phyloP scores from a whole-genome alignment of 257 asterid genomes.

The Salvia miltiorrhiza region DNA sequence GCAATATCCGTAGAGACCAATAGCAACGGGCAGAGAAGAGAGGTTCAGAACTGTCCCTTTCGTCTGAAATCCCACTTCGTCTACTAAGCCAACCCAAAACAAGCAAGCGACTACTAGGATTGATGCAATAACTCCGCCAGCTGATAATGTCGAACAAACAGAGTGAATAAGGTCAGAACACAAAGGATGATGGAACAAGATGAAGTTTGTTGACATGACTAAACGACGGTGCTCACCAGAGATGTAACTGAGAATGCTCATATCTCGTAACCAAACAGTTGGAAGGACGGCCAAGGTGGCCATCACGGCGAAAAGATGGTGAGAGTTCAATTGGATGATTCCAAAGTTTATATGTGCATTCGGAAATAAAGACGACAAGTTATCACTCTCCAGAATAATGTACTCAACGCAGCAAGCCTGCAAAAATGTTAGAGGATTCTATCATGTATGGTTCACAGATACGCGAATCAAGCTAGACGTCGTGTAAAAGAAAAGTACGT shows the following conservation, averaged over 20 bases:
- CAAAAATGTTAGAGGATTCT: not conserved
- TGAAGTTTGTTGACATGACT: not conserved
- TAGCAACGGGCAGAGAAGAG: slow-evolving; percentile 85
- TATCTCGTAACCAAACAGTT: slow-evolving; percentile 74
- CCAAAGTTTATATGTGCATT: slow-evolving; percentile 72
- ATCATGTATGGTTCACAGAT: too few relatives aligned
- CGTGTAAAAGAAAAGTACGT: not conserved
- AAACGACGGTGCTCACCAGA: slow-evolving; percentile 58
- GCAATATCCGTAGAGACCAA: slow-evolving; percentile 93
- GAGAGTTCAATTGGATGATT: slow-evolving; percentile 43
- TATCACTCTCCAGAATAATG: slow-evolving; percentile 87
- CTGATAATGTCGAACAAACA: slow-evolving; percentile 34
- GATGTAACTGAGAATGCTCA: slow-evolving; percentile 83
- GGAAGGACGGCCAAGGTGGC: slow-evolving; percentile 83
- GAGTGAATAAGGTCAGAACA: not conserved
- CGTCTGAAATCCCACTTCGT: slow-evolving; percentile 53
- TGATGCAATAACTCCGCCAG: slow-evolving; percentile 98
- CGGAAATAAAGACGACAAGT: slow-evolving; percentile 84
- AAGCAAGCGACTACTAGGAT: slow-evolving; percentile 70
- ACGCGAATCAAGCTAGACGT: not conserved
- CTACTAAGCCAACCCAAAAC: slow-evolving; percentile 89
- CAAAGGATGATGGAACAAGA: not conserved
- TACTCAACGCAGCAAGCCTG: slow-evolving; percentile 94
- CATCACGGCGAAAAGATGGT: slow-evolving; percentile 66
- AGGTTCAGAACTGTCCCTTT: slow-evolving; percentile 55